A percentile compares a stretch with the other conserved stretches of the same genome.
Conservation (phyloP, 2,329 filamentous ascomycete genomes). For the Xylaria hypoxylon region DNA sequence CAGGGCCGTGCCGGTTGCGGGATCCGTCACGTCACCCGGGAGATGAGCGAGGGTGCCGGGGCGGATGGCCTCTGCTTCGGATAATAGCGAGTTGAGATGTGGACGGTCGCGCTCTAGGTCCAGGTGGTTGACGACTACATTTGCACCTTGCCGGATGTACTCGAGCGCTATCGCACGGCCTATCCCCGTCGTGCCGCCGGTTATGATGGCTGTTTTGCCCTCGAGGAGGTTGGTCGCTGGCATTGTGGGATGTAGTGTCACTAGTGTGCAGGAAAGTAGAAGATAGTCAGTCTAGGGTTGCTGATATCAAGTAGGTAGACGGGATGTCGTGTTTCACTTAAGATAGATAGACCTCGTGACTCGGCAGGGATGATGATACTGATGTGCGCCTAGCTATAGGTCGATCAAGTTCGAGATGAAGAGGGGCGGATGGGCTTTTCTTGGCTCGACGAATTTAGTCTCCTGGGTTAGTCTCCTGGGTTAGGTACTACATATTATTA, state of each 20-base stretch:
- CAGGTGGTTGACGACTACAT: constrained; percentile 84
- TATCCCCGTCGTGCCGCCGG: constrained; percentile 87
- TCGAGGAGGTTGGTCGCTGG: constrained; percentile 67
- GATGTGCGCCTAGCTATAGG: not conserved
- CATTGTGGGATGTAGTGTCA: constrained; percentile 55
- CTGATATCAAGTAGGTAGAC: not conserved
- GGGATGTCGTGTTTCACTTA: not conserved
- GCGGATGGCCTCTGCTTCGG: constrained; percentile 60
- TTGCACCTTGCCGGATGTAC: constrained; percentile 81
- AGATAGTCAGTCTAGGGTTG: not conserved
- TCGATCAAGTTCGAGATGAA: too few species aligned
- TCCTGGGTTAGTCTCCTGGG: too few species aligned
- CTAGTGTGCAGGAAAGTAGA: not conserved
- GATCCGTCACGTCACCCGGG: constrained; percentile 80
- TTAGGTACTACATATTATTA: not conserved
- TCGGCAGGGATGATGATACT: not conserved
- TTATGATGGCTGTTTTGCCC: constrained; percentile 86
- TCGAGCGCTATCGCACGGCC: constrained; percentile 85
- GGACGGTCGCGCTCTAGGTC: constrained; percentile 64
- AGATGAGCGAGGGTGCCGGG: constrained; percentile 73
- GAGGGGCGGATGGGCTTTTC: not conserved
- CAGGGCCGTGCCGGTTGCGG: constrained; percentile 75
- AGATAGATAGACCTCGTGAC: not conserved
- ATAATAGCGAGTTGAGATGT: constrained; percentile 66
- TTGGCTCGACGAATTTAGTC: not conserved